Evolutionary conservation across 495 filamentous ascomycete species (phyloP), one percentile per base, ranked within the genome.

Genomic region (Penicillium fimorum): DNA sequence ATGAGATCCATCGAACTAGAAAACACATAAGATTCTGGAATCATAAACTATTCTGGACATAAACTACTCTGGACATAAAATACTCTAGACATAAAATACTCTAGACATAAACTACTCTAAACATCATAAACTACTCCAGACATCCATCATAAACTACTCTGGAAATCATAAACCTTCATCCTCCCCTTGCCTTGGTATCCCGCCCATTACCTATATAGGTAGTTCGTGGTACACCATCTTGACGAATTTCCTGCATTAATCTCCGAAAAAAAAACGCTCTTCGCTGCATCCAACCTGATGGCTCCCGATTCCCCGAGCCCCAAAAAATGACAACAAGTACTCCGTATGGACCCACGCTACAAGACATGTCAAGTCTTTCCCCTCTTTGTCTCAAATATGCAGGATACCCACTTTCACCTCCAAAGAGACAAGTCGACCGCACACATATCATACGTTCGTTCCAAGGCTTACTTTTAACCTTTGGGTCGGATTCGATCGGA

Each of bases 201-300:
- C 33, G 15, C 33, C 15, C 15, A 17, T 38, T 17, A 17, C 35
- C 35, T n/a, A 37, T 33, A 13, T 17, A 38, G 5, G 5, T 3
- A 37, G 15, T 17, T 17, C 35, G 3, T 5, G 22, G 22, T 1
- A 27, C 35, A 33, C 15, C 15, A 9, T 9, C 6, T 8, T n/a
- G 1, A 38, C 33, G 2, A 15, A 5, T 38, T 38, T 8, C 35
- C 35, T 38, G 35, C 35, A 38, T 41, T 51, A 50, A 40, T 51
- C 49, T 51, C 49, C 49, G 49, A 41, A 40, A 22, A 40, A 22
- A 29, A 50, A 51, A 51, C 49, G 49, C 49, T 51, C n/a, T 50
- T 50, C 35, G 6, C 12, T 48, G 29, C 17, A 33, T 7, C 22
- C 29, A 32, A 18, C 7, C 12, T 33, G 17, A 20, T 47, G 17